A percentile compares a stretch with the other conserved stretches of the same genome.
Conservation (phyloP, 768 basidiomycete genomes). For the Phallus indusiatus region DNA sequence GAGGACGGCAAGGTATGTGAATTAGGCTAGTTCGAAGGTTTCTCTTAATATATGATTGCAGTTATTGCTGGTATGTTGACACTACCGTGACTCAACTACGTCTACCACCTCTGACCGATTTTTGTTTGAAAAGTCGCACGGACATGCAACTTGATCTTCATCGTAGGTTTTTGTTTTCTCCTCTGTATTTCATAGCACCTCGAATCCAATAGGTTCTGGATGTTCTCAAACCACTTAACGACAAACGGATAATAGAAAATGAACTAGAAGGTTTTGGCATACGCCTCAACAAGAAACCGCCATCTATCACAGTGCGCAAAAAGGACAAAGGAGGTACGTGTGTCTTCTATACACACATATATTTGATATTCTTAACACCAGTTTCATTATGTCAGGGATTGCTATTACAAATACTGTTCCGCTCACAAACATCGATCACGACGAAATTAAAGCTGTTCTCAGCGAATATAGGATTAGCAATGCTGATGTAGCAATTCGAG, state of each 20-base stretch:
- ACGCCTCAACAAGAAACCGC: slow-evolving; percentile 89
- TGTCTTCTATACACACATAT: not conserved
- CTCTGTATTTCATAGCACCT: not conserved
- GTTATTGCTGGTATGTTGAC: slow-evolving; percentile 64
- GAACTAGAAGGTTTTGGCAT: slow-evolving; percentile 99
- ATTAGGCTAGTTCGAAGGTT: slow-evolving; percentile 9
- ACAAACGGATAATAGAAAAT: slow-evolving; percentile 82
- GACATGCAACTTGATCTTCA: slow-evolving; percentile 97
- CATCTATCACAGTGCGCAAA: slow-evolving; percentile 70
- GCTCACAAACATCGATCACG: slow-evolving; percentile 88
- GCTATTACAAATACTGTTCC: slow-evolving; percentile 96
- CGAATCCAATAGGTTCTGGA: slow-evolving; percentile 50
- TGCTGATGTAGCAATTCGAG: slow-evolving; percentile 85
- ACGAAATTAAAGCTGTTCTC: slow-evolving; percentile 91
- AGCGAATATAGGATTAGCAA: slow-evolving; percentile 90
- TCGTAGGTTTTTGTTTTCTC: slow-evolving; percentile 28
- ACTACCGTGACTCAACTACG: no score
- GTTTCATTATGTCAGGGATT: slow-evolving; percentile 37
- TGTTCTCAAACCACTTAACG: slow-evolving; percentile 94
- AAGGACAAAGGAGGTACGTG: slow-evolving; percentile 69
- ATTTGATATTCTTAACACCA: no score
- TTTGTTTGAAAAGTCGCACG: slow-evolving; percentile 62
- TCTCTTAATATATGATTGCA: slow-evolving; percentile 21
- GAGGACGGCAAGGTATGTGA: slow-evolving; percentile 82
- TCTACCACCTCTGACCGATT: not conserved